Percentiles rank a stretch among this genome's conserved stretches.
Conservation (phyloP, 164 flowering plant genomes). For the Aristolochia californica region DNA sequence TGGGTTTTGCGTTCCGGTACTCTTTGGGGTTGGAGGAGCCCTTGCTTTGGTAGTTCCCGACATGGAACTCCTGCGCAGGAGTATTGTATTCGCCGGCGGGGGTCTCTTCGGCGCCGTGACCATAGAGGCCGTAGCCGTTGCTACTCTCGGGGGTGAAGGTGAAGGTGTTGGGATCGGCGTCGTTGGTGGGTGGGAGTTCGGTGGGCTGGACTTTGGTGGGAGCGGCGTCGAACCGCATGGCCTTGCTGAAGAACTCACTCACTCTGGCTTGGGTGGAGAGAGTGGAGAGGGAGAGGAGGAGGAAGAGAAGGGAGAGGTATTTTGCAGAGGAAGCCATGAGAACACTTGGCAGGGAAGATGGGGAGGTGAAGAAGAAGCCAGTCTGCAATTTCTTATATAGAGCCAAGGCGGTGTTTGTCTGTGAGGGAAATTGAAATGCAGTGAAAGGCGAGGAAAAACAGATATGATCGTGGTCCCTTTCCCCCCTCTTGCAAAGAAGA, state of each 20-base stretch:
- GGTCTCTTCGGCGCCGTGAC: slow-evolving; percentile 24
- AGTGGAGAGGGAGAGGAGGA: slow-evolving; percentile 22
- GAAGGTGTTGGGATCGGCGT: slow-evolving; percentile 1
- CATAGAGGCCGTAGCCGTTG: slow-evolving; percentile 43
- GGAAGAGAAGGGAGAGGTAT: slow-evolving; percentile 20
- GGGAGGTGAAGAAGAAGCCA: not conserved
- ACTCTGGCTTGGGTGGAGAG: slow-evolving; percentile 39
- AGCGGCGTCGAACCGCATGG: slow-evolving; percentile 14
- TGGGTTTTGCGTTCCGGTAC: too few relatives aligned
- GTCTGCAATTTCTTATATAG: not conserved
- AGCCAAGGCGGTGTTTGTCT: not conserved
- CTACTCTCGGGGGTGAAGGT: slow-evolving; percentile 21
- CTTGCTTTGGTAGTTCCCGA: too few relatives aligned
- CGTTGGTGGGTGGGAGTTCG: not conserved
- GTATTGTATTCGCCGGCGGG: slow-evolving; percentile 3
- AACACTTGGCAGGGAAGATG: not conserved
- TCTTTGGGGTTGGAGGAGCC: not conserved
- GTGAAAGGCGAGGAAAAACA: not conserved
- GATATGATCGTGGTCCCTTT: too few relatives aligned
- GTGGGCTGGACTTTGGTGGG: slow-evolving; percentile 14
- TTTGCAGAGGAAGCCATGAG: slow-evolving; percentile 8
- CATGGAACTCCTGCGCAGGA: not conserved
- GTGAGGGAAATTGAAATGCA: not conserved
- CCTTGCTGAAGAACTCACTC: slow-evolving; percentile 48
- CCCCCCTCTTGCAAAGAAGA: too few relatives aligned